phyloP scores from a whole-genome alignment of 495 filamentous ascomycete species.

The Tetracladium setigerum region DNA sequence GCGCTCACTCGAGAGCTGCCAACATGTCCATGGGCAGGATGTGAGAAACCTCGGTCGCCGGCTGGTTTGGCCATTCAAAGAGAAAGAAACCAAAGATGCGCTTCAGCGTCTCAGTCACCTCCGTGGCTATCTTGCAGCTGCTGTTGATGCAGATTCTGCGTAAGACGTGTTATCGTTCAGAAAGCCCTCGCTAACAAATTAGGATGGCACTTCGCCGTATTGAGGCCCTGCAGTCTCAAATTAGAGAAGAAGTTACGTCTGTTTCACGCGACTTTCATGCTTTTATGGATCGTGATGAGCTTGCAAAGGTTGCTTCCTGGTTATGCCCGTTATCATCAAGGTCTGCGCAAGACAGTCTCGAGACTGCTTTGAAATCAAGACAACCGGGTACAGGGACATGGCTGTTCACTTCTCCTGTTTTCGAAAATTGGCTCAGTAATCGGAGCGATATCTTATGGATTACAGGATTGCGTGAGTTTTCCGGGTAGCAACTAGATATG shows the following conservation, averaged over 20 bases:
- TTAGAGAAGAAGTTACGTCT: too few relatives aligned
- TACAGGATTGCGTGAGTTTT: constrained; percentile 17
- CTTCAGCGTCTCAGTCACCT: constrained; percentile 12
- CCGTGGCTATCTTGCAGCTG: constrained; percentile 5
- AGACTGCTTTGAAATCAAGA: constrained; percentile 5
- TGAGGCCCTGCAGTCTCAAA: too few relatives aligned
- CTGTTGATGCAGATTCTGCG: constrained; percentile 12
- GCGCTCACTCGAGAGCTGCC: background rate
- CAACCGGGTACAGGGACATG: constrained; percentile 17
- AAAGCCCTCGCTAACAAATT: too few relatives aligned
- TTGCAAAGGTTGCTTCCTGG: too few relatives aligned
- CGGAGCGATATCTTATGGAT: constrained; percentile 15
- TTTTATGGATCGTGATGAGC: constrained; percentile 1
- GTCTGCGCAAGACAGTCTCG: constrained; percentile 5
- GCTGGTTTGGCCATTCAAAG: constrained; percentile 21
- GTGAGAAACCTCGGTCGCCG: constrained; percentile 10
- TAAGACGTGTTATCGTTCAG: too few relatives aligned
- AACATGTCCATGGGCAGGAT: constrained; percentile 1
- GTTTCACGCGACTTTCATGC: background rate
- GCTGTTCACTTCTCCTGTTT: constrained; percentile 9
- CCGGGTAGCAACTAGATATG: background rate
- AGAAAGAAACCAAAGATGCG: constrained; percentile 17
- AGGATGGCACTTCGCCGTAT: too few relatives aligned
- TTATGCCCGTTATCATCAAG: background rate
- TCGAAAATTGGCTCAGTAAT: constrained; percentile 10